These are phyloP conservation scores for Saccharomyces hybrid DNA, from an alignment of 1,139 yeast genomes.

Conservation along the genomic window DNA sequence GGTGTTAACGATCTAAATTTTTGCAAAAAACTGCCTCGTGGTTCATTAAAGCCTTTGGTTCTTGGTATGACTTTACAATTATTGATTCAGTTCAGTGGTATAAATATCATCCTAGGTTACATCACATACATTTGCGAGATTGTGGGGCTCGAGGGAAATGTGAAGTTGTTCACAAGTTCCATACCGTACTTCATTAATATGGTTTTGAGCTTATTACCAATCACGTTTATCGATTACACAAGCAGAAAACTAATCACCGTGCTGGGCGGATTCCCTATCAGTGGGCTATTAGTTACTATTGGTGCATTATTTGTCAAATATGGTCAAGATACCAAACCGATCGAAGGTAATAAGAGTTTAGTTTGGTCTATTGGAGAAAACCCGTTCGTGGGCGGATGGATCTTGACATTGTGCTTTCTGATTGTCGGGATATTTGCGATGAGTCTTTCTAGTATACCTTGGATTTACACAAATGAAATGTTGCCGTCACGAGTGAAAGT, in stretches of 20 bases:
- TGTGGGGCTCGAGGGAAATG: constrained; percentile 43
- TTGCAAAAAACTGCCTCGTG: constrained; percentile 36
- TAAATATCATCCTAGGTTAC: constrained; percentile 61
- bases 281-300: constrained; percentile 34
- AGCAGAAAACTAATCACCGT: constrained; percentile 43
- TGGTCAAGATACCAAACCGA: constrained; percentile 30
- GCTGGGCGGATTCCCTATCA: constrained; percentile 39
- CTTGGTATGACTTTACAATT: constrained; percentile 50
- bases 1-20: constrained; percentile 34
- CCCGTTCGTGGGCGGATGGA: constrained; percentile 33
- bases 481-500: constrained; percentile 42
- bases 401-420: constrained; percentile 42
- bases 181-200: constrained; percentile 46
- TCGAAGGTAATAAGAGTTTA: constrained; percentile 30
- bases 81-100: constrained; percentile 60
- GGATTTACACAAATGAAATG: constrained; percentile 51
- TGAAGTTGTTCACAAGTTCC: constrained; percentile 41
- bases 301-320: constrained; percentile 33
- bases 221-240: constrained; percentile 35
- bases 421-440: constrained; percentile 45
- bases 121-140: constrained; percentile 52
- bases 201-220: constrained; percentile 41
- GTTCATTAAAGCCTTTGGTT: constrained; percentile 39
- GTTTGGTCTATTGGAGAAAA: constrained; percentile 31
- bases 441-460: constrained; percentile 41